Base-by-base conservation (phyloP, 2,329 filamentous ascomycete genomes). In the Botrytis cinerea region DNA sequence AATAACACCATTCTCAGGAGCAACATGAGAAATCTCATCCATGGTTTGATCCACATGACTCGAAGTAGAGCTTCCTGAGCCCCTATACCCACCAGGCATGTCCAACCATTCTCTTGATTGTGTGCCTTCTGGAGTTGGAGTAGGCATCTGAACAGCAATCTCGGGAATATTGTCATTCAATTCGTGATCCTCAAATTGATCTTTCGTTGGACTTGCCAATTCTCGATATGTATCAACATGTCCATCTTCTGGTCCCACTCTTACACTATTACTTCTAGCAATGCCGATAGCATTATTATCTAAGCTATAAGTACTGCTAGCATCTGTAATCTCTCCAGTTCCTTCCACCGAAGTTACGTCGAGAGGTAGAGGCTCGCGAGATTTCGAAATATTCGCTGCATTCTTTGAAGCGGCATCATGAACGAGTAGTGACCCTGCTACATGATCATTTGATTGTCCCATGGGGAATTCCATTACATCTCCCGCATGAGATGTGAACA, bases 271-370 rank as follows among this genome's bases (percentile, higher is more conserved):
- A 69, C 74, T 64, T 59, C 70, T 46, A 18, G 71, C 70, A 51
- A 75, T 68, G 18, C 73, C 75, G 20, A 76, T 62, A 32, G 75
- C 73, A 28, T 69, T 57, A 28, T 68, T 71, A 38, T 80, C 45
- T 14, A 69, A 80, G 57, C 82, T 80, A 66, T 86, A 83, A 66
- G 82, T 83, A 32, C 81, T 82, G 68, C 79, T 81, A 45, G 85
- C 84, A 74, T 92, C 89, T 22, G 90, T 92, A 22, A 85, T 82
- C 76, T 92, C 90, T 1, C 88, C 90, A 72, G 83, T 87, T 16
- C 88, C 89, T 79, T 94, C 91, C 28, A 91, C 87, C 1, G 90
- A 90, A 0, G 91, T 92, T 20, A 93, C 90, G 25, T 93, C 87
- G 1, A 91, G 91, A 7, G 92, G 90, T 48, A 94, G 81, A 25